Conservation (phyloP, 331 rosid species). For the Quercus lobata region DNA sequence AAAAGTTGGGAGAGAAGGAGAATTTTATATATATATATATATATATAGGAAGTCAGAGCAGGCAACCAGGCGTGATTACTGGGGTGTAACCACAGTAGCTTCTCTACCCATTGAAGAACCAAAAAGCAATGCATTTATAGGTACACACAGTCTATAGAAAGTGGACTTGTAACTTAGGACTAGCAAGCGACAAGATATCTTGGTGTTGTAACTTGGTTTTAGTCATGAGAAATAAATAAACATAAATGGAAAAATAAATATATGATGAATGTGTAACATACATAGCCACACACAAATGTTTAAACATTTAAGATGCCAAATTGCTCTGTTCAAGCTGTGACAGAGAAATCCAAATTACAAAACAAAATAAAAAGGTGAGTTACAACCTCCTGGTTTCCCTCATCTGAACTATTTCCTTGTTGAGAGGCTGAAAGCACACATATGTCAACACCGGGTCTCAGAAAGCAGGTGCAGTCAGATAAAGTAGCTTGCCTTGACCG, state of each 20-base stretch:
- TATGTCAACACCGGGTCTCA: slow-evolving; percentile 79
- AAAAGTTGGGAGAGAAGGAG: not conserved
- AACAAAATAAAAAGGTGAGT: slow-evolving; percentile 25
- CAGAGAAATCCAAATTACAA: not conserved
- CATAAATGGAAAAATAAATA: not conserved
- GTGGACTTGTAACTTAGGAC: not conserved
- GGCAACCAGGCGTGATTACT: too few relatives aligned
- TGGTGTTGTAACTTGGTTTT: not conserved
- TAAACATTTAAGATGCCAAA: not conserved
- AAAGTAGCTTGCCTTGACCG: slow-evolving; percentile 67
- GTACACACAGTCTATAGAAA: not conserved
- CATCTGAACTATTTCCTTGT: slow-evolving; percentile 16
- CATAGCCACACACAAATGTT: not conserved
- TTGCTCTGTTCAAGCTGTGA: not conserved
- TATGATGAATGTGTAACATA: not conserved
- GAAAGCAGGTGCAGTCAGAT: slow-evolving; percentile 69
- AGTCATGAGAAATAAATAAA: not conserved
- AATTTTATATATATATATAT: too few relatives aligned
- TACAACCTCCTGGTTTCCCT: slow-evolving; percentile 36
- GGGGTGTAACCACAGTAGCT: too few relatives aligned
- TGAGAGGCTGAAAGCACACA: slow-evolving; percentile 49
- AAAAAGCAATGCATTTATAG: not conserved
- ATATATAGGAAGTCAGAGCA: too few relatives aligned
- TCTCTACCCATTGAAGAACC: too few relatives aligned
- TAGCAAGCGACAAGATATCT: not conserved